These are phyloP conservation scores for Boletus hoseneyae DNA, from an alignment of 1,284 basidiomycete genomes.

Conservation along the genomic window DNA sequence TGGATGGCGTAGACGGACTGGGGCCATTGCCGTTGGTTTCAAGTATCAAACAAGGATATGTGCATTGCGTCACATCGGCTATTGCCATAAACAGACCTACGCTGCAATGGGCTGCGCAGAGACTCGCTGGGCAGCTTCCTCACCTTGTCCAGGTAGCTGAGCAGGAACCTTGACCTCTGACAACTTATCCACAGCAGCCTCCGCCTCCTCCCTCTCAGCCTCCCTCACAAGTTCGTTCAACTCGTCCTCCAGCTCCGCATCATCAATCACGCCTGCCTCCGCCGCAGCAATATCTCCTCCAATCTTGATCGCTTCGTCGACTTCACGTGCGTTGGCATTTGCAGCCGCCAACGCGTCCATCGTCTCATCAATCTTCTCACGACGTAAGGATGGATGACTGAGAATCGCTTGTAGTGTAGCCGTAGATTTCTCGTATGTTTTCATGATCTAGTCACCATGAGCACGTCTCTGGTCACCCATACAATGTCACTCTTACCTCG, in stretches of 20 bases:
- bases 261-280: conserved; percentile 53
- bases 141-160: conserved; percentile 7
- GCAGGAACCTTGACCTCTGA: conserved; percentile 19
- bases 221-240: conserved; percentile 50
- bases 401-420: conserved; percentile 74
- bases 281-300: conserved; percentile 59
- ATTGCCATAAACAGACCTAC: conserved; percentile 16
- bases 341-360: conserved; percentile 85
- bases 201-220: conserved; percentile 39
- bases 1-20: conserved; percentile 75
- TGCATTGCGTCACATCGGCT: conserved; percentile 13
- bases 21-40: conserved; percentile 45
- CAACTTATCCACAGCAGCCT: conserved; percentile 23
- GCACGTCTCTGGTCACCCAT: background rate
- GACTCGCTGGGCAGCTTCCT: background rate
- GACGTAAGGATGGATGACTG: conserved; percentile 73
- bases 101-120: conserved; percentile 7
- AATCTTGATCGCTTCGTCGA: conserved; percentile 74
- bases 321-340: conserved; percentile 76
- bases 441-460: conserved; percentile 66
- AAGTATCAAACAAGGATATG: background rate
- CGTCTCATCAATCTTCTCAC: conserved; percentile 77
- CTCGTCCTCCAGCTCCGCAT: conserved; percentile 62
- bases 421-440: conserved; percentile 79
- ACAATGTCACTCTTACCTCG: conserved; percentile 51